Conservation (phyloP, 1,284 basidiomycete species). For the Sanguinoderma infundibulare region DNA sequence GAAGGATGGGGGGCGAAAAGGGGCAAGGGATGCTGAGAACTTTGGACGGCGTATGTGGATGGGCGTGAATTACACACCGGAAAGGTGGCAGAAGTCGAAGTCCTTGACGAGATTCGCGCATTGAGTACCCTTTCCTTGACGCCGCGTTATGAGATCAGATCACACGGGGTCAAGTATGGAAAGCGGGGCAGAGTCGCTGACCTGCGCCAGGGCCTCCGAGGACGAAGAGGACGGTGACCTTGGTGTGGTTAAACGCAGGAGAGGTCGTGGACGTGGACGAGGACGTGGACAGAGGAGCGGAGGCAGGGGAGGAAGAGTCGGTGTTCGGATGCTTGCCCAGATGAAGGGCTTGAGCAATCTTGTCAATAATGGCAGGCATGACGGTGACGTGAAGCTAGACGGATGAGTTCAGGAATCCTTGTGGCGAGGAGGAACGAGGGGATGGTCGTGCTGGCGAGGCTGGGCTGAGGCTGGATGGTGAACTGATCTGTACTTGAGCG, state of each 20-base stretch:
- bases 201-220: constrained; percentile 97
- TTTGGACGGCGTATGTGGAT: not conserved
- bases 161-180: not conserved
- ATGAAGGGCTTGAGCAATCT: constrained; percentile 52
- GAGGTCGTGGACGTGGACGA: constrained; percentile 18
- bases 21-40: constrained; percentile 7
- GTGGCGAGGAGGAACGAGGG: constrained; percentile 66
- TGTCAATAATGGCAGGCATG: constrained; percentile 54
- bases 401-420: constrained; percentile 31
- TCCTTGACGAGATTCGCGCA: constrained; percentile 88
- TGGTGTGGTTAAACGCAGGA: constrained; percentile 70
- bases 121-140: constrained; percentile 94
- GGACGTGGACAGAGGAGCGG: too few species aligned
- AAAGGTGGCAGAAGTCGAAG: constrained; percentile 93
- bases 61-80: constrained; percentile 56
- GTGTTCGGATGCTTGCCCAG: constrained; percentile 29
- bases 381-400: constrained; percentile 7
- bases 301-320: constrained; percentile 13
- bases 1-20: not conserved
- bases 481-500: constrained; percentile 59
- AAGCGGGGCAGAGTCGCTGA: constrained; percentile 34
- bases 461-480: constrained; percentile 64
- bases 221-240: constrained; percentile 93
- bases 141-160: not conserved
- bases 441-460: constrained; percentile 66